Evolutionary conservation across 257 asterid species (phyloP), one percentile per base, ranked within the genome.

Genomic region (Paraleonurus japonicus): DNA sequence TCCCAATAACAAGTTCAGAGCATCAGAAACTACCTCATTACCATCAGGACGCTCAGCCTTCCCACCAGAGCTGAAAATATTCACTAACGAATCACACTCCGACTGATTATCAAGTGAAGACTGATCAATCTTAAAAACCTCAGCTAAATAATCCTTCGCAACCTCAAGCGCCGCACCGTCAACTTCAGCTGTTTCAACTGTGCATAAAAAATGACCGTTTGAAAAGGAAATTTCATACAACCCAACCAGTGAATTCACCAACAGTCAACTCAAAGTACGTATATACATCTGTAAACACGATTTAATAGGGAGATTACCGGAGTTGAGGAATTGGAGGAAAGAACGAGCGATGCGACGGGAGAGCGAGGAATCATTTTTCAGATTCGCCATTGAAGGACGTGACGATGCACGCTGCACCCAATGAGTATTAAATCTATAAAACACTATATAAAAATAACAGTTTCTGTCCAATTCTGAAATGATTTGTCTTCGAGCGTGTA

Each of bases 261-360:
- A 68, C 54, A 61, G 55, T 70, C 69, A 53, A 50, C 12, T 12
- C 8, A 65, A 47, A 33, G 22, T 19, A 73, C 3, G 68, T 1
- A 24, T 0, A 17, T n/a, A 64, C 3, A 10, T n/a, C 11, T 26
- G 35, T 15, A 72, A 8, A 58, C 11, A 11, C 24, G 69, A 11
- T 5, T 4, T 60, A 11, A 53, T 19, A 68, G 27, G 50, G 70
- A 19, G 59, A 2, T 35, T 70, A 90, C 97, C 94, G 47, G 92
- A 81, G 71, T 78, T 78, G 76, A 88, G 96, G 81, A 90, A 90
- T 39, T 73, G 85, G 71, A 90, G 77, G 78, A 90, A 85, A 32
- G 97, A 85, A 73, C 75, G 75, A 15, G 80, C 94, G 82, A 90
- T 88, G 71, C 94, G 97, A 60, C 85, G 95, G 57, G 92, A 87